A percentile compares a stretch with the other conserved stretches of the same genome.
Evolutionary conservation across 441 rosid genomes (phyloP).

Genomic region (Gossypium lobatum): DNA sequence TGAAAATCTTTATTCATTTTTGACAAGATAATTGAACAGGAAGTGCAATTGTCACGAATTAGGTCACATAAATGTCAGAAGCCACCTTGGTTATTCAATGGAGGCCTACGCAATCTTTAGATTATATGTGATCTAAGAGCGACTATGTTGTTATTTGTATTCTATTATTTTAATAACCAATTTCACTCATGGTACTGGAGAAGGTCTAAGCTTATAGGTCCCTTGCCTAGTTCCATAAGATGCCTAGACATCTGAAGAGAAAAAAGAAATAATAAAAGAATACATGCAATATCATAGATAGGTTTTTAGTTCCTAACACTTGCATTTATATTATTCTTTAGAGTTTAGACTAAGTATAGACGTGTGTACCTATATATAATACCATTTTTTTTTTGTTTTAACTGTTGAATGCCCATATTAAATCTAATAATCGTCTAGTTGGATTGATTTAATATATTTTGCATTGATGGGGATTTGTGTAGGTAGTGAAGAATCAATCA

Average conservation of each 20-base stretch:
- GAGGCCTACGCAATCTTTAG: background rate
- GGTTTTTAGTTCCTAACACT: background rate
- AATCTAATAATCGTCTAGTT: background rate
- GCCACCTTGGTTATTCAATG: background rate
- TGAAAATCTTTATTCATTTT: background rate
- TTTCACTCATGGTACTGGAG: background rate
- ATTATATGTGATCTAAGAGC: background rate
- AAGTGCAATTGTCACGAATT: background rate
- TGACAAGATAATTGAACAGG: background rate
- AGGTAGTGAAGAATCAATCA: constrained; percentile 67
- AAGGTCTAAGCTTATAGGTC: background rate
- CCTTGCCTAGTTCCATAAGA: background rate
- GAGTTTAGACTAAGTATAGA: background rate
- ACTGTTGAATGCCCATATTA: background rate
- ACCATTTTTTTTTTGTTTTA: background rate
- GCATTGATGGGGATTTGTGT: constrained; percentile 18
- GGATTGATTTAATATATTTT: constrained; percentile 12
- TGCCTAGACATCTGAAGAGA: background rate
- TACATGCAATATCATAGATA: background rate
- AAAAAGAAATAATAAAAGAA: background rate
- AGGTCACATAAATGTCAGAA: background rate
- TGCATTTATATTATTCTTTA: background rate
- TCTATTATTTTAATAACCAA: background rate
- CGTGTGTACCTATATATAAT: background rate
- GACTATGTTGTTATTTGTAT: background rate